phyloP scores from a whole-genome alignment of 345 rosid genomes.

The Dimocarpus longan region DNA sequence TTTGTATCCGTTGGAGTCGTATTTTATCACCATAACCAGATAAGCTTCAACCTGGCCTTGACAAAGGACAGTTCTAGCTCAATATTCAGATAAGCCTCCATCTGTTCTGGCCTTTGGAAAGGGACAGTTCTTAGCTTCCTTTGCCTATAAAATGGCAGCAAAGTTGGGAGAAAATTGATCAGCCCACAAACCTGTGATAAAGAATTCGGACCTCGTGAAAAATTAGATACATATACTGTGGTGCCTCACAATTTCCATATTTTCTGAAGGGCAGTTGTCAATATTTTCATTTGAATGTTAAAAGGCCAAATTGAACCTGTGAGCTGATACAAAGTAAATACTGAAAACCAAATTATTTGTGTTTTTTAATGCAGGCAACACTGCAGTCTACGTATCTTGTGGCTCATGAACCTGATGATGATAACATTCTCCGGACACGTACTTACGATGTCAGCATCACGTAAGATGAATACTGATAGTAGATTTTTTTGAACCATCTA shows the following conservation, averaged over 20 bases:
- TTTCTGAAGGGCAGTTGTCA: neutral
- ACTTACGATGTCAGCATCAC: conserved; percentile 99
- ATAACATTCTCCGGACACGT: conserved; percentile 88
- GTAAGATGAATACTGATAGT: conserved; percentile 46
- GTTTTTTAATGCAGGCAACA: conserved; percentile 64
- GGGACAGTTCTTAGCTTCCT: neutral
- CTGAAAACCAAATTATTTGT: neutral
- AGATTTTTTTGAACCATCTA: neutral
- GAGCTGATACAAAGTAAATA: neutral
- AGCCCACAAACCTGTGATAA: neutral
- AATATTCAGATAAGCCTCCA: neutral
- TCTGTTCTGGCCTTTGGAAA: neutral
- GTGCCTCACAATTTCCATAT: neutral
- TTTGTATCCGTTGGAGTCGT: neutral
- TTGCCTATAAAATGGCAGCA: neutral
- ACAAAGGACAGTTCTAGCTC: neutral
- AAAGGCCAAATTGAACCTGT: neutral
- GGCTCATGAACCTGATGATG: conserved; percentile 91
- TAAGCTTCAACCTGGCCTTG: neutral
- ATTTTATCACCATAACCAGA: neutral
- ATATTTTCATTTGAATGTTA: neutral
- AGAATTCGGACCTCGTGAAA: neutral
- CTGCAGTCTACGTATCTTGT: conserved; percentile 68
- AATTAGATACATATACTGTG: neutral
- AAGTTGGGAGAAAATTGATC: neutral